phyloP scores from a whole-genome alignment of 2,329 filamentous ascomycete species.

The Alternaria consortialis region DNA sequence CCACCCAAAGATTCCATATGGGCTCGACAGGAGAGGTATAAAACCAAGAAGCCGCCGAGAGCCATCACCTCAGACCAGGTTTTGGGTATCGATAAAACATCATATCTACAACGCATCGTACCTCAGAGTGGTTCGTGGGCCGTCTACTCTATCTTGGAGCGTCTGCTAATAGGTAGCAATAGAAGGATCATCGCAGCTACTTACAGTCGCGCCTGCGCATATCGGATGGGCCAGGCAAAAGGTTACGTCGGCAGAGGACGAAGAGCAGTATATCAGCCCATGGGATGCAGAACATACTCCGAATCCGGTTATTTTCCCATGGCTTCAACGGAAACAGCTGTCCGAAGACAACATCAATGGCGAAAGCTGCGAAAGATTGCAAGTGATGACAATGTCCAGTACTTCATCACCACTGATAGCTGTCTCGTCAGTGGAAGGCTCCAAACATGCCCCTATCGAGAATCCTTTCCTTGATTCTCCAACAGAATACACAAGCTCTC shows the following conservation, averaged over 20 bases:
- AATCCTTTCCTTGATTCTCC: background rate
- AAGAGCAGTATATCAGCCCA: slow-evolving; percentile 11
- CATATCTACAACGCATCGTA: slow-evolving; percentile 5
- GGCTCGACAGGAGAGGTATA: slow-evolving; percentile 7
- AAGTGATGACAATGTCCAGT: background rate
- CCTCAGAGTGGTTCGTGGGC: slow-evolving; percentile 5
- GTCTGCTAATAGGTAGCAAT: background rate
- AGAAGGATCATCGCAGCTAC: slow-evolving; percentile 15
- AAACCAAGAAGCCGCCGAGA: slow-evolving; percentile 2
- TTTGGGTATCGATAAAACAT: slow-evolving; percentile 18
- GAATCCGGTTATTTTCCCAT: slow-evolving; percentile 23
- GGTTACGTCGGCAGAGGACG: background rate
- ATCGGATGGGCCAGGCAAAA: slow-evolving; percentile 1
- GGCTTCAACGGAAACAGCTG: slow-evolving; percentile 8
- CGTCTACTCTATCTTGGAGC: background rate
- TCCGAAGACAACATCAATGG: background rate
- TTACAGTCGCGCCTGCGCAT: slow-evolving; percentile 6
- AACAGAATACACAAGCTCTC: slow-evolving; percentile 3
- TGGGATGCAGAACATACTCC: slow-evolving; percentile 21
- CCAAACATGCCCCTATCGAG: background rate
- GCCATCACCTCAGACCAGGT: slow-evolving; percentile 15
- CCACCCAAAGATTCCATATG: slow-evolving; percentile 6
- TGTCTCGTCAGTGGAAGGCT: background rate
- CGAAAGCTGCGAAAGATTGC: background rate
- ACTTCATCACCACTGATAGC: background rate